A percentile compares a stretch with the other conserved stretches of the same genome.
These are phyloP conservation scores for Tulasnella sp. DNA, from an alignment of 768 basidiomycete species.

Conservation along the genomic window DNA sequence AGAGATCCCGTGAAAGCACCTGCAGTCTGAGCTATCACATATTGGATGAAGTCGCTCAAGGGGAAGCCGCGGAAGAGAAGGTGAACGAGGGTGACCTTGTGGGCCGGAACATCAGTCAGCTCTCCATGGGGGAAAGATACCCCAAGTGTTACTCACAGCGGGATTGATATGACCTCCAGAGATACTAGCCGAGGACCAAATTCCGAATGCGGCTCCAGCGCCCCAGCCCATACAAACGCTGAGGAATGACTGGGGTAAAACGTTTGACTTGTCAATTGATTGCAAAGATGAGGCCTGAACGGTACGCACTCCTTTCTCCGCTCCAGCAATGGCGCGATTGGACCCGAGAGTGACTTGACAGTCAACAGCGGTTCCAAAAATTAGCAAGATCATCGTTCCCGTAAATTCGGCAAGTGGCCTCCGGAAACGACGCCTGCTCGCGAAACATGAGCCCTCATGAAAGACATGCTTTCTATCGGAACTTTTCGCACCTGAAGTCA, in stretches of 20 bases:
- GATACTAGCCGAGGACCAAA: slow-evolving; percentile 20
- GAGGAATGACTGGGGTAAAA: slow-evolving; percentile 1
- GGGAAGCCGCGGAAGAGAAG: slow-evolving; percentile 22
- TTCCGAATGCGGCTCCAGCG: slow-evolving; percentile 18
- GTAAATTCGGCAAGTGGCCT: slow-evolving; percentile 16
- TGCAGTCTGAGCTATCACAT: slow-evolving; percentile 56
- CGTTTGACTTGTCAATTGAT: background rate
- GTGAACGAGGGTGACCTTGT: slow-evolving; percentile 20
- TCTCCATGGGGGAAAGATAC: too few species aligned
- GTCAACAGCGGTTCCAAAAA: slow-evolving; percentile 17
- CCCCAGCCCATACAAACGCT: slow-evolving; percentile 20
- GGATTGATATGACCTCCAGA: slow-evolving; percentile 23
- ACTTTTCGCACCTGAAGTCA: background rate
- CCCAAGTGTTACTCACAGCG: slow-evolving; percentile 11
- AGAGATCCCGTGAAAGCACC: slow-evolving; percentile 59
- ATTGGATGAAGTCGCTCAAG: slow-evolving; percentile 37
- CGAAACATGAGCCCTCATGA: background rate
- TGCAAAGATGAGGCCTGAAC: background rate
- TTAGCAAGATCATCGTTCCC: slow-evolving; percentile 16
- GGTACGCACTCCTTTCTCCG: slow-evolving; percentile 5
- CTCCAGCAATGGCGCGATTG: background rate
- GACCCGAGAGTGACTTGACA: slow-evolving; percentile 2
- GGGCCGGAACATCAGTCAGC: too few species aligned
- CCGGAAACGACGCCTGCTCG: background rate
- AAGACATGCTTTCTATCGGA: background rate